phyloP scores from a whole-genome alignment of 2,329 filamentous ascomycete genomes.

The Colletotrichum gigasporum region DNA sequence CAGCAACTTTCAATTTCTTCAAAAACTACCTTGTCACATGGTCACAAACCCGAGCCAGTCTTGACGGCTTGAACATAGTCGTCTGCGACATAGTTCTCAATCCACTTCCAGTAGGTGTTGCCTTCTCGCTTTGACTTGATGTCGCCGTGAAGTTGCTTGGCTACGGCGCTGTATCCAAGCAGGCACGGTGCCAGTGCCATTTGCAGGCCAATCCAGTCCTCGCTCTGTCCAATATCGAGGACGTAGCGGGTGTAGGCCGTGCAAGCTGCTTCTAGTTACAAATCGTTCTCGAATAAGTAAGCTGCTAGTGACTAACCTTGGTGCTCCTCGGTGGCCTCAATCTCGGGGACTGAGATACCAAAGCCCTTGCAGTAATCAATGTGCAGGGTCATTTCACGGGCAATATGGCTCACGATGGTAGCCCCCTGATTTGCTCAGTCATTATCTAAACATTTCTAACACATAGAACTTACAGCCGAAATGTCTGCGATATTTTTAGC shows the following conservation, averaged over 20 bases:
- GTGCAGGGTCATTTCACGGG: constrained; percentile 83
- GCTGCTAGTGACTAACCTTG: constrained; percentile 62
- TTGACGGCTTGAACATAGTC: constrained; percentile 80
- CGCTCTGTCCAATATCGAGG: constrained; percentile 85
- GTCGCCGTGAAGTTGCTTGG: constrained; percentile 73
- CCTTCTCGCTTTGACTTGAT: constrained; percentile 67
- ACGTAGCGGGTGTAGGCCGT: constrained; percentile 87
- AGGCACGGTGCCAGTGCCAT: constrained; percentile 87
- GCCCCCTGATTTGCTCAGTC: constrained; percentile 57
- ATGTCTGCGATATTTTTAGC: constrained; percentile 79
- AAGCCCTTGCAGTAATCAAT: constrained; percentile 84
- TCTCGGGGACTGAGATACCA: constrained; percentile 77
- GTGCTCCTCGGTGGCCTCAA: constrained; percentile 78
- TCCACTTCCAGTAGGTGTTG: constrained; percentile 90
- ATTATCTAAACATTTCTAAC: constrained; percentile 34
- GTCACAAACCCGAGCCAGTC: constrained; percentile 70
- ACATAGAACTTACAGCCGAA: constrained; percentile 62
- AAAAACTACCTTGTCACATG: background rate
- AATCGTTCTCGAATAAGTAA: no score
- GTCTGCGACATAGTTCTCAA: constrained; percentile 85
- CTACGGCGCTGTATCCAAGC: constrained; percentile 87
- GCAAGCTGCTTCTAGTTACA: constrained; percentile 62
- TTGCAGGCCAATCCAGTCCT: constrained; percentile 89
- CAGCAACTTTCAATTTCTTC: background rate
- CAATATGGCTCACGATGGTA: constrained; percentile 78